Evolutionary conservation across 1,139 yeast species (phyloP).

Genomic region (Casaregolazyma suthepensis): DNA sequence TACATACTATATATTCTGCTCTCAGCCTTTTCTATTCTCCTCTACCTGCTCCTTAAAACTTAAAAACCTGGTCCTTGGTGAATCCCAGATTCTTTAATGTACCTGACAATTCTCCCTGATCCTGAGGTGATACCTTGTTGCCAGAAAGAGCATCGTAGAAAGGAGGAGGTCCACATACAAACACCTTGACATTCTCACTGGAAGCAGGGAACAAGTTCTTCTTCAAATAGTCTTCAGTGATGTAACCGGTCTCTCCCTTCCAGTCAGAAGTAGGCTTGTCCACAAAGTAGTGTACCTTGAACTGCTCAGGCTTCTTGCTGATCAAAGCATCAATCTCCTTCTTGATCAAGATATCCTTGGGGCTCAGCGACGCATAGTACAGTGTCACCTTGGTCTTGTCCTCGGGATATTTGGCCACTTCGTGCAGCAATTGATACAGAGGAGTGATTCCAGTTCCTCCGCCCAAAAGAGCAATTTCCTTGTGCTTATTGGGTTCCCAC

Average conservation of each 20-base stretch:
- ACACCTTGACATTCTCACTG: slow-evolving; percentile 58
- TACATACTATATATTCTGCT: background rate
- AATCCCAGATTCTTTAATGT: slow-evolving; percentile 82
- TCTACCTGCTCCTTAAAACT: slow-evolving; percentile 48
- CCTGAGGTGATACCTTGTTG: slow-evolving; percentile 73
- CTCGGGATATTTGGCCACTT: slow-evolving; percentile 61
- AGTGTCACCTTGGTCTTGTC: slow-evolving; percentile 68
- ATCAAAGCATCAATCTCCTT: slow-evolving; percentile 46
- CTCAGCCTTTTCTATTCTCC: background rate
- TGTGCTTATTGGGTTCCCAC: slow-evolving; percentile 82
- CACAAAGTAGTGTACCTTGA: slow-evolving; percentile 71
- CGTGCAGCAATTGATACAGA: slow-evolving; percentile 81
- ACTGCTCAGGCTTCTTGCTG: slow-evolving; percentile 63
- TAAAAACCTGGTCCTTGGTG: slow-evolving; percentile 81
- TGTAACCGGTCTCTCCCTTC: slow-evolving; percentile 58
- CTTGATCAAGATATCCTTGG: slow-evolving; percentile 50
- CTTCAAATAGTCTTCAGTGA: slow-evolving; percentile 60
- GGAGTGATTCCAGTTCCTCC: slow-evolving; percentile 98
- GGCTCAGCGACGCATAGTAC: slow-evolving; percentile 64
- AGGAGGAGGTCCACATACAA: slow-evolving; percentile 91
- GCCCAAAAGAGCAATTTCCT: slow-evolving; percentile 76
- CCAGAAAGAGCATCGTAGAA: slow-evolving; percentile 83
- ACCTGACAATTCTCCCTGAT: slow-evolving; percentile 94
- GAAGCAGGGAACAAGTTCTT: slow-evolving; percentile 51
- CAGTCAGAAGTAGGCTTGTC: slow-evolving; percentile 54